These are phyloP conservation scores for Blastomyces parvus DNA, from an alignment of 2,329 filamentous ascomycete species.

Conservation along the genomic window DNA sequence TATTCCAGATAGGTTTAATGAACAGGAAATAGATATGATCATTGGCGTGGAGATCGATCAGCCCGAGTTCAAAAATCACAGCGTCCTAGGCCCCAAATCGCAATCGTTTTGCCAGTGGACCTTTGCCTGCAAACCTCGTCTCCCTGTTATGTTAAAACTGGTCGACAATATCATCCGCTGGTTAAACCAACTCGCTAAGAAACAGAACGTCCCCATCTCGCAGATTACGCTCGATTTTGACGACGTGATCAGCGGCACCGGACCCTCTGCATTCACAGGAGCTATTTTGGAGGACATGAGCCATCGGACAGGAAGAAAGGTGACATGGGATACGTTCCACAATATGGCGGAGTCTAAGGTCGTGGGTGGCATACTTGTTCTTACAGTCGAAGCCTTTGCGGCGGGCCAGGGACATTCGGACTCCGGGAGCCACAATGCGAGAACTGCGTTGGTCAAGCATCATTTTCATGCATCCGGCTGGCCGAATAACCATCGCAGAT, in stretches of 20 bases:
- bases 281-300: conserved; percentile 59
- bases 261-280: conserved; percentile 58
- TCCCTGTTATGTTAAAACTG: conserved; percentile 58
- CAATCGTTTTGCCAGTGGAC: conserved; percentile 68
- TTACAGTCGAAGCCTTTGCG: conserved; percentile 63
- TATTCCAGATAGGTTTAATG: conserved; percentile 54
- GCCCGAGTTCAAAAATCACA: conserved; percentile 53
- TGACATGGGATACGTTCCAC: conserved; percentile 58
- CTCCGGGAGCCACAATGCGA: conserved; percentile 58
- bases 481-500: conserved; percentile 57
- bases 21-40: conserved; percentile 59
- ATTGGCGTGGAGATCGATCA: conserved; percentile 63
- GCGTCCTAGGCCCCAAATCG: conserved; percentile 58
- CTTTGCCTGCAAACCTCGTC: conserved; percentile 58
- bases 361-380: conserved; percentile 54
- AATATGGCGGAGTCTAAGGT: conserved; percentile 57
- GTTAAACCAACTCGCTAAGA: conserved; percentile 50
- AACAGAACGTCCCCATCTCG: conserved; percentile 50
- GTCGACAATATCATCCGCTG: conserved; percentile 60
- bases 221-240: conserved; percentile 61
- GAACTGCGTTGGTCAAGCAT: conserved; percentile 59
- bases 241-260: conserved; percentile 63
- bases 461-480: conserved; percentile 67
- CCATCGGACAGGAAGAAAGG: conserved; percentile 32
- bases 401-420: conserved; percentile 65